Evolutionary conservation across 169 alveolate species (phyloP).

Genomic region (Perkinsus chesapeaki): DNA sequence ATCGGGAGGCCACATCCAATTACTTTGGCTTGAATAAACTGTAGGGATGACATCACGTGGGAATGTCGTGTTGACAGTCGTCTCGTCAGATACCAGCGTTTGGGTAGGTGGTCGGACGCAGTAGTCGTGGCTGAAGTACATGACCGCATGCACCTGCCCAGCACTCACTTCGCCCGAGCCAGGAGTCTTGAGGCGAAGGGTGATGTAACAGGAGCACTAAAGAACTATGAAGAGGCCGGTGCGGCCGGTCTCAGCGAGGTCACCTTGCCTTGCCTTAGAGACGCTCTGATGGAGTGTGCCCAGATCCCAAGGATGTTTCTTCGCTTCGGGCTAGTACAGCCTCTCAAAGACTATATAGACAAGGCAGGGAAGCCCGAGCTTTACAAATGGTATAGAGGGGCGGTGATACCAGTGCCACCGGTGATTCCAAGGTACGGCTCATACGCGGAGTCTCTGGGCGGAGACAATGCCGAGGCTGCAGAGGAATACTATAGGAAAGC

Average conservation of each 20-base stretch:
- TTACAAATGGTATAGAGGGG: background rate
- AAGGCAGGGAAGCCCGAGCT: background rate
- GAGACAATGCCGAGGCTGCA: background rate
- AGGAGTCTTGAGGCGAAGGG: slow-evolving; percentile 35
- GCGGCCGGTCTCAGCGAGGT: slow-evolving; percentile 19
- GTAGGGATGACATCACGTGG: background rate
- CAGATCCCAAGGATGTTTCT: background rate
- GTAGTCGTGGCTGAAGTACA: slow-evolving; percentile 54
- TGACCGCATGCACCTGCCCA: slow-evolving; percentile 63
- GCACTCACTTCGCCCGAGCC: slow-evolving; percentile 67
- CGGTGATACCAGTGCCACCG: background rate
- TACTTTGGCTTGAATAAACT: slow-evolving; percentile 62
- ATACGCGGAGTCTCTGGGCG: slow-evolving; percentile 1
- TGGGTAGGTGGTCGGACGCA: slow-evolving; percentile 68
- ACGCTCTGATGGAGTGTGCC: background rate
- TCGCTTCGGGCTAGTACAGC: background rate
- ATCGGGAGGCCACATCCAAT: slow-evolving; percentile 53
- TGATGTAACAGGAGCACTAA: slow-evolving; percentile 54
- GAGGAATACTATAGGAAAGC: background rate
- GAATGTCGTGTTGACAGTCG: background rate
- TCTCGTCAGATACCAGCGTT: slow-evolving; percentile 31
- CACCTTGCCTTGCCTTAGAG: background rate
- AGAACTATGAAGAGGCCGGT: slow-evolving; percentile 54
- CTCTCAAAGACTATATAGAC: background rate
- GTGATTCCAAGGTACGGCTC: background rate